Conservation (phyloP, 192 early-diverging fungal species). For the Linnemannia schmuckeri region DNA sequence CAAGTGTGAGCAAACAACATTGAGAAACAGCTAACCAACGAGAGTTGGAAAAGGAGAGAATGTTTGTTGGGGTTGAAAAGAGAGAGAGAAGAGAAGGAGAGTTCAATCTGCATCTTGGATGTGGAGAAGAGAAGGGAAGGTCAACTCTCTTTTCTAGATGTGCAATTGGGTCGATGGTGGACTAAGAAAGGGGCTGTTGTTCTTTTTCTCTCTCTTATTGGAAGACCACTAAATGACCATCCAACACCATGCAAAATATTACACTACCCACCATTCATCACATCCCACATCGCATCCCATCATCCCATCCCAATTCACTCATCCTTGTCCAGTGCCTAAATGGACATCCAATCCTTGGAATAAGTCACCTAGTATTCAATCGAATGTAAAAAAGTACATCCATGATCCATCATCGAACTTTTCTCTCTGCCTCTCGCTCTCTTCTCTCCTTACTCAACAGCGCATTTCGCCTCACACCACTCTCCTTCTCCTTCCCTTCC, state of each 20-base stretch:
- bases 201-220: not conserved
- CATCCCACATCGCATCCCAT: not conserved
- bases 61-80: constrained; percentile 9
- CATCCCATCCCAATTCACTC: not conserved
- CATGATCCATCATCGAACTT: too few relatives aligned
- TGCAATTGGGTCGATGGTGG: not conserved
- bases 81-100: too few relatives aligned
- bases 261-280: not conserved
- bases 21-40: not conserved
- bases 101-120: constrained; percentile 1
- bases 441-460: not conserved
- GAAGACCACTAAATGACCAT: not conserved
- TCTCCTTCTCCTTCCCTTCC: not conserved
- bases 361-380: too few relatives aligned
- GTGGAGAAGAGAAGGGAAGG: not conserved
- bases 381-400: too few relatives aligned
- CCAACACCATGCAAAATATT: constrained; percentile 9
- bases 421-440: not conserved
- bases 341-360: too few relatives aligned
- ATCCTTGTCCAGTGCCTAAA: not conserved
- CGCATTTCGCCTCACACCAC: not conserved
- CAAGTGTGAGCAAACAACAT: not conserved
- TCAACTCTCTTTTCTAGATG: not conserved
- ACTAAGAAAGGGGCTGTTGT: not conserved
- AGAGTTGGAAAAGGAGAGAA: not conserved